These are phyloP conservation scores for Pterocarpus macrocarpus DNA, from an alignment of 306 rosid genomes.

Conservation along the genomic window DNA sequence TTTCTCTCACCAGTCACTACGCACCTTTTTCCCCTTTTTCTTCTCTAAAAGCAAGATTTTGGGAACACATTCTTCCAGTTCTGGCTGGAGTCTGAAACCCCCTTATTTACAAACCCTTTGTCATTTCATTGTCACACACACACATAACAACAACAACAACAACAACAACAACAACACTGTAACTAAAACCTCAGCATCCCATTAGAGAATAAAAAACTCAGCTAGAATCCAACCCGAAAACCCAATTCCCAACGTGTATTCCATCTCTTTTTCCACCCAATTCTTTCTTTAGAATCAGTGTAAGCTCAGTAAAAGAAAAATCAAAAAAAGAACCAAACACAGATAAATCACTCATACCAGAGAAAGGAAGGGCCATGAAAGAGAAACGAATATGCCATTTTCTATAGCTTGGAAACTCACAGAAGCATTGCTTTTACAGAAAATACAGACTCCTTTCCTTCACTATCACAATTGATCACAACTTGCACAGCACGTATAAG, in stretches of 20 bases:
- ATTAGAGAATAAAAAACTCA: constrained; percentile 35
- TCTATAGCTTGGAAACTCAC: constrained; percentile 66
- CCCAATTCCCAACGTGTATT: constrained; percentile 53
- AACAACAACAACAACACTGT: background rate
- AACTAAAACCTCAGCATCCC: constrained; percentile 43
- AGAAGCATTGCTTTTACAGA: constrained; percentile 62
- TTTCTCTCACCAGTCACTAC: constrained; percentile 12
- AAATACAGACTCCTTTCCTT: constrained; percentile 47
- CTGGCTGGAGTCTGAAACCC: constrained; percentile 2
- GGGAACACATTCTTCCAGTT: constrained; percentile 46
- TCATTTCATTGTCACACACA: constrained; percentile 57
- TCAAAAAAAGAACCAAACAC: constrained; percentile 15
- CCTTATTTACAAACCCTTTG: constrained; percentile 37
- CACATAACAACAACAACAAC: background rate
- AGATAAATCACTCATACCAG: background rate
- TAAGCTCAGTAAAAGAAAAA: constrained; percentile 26
- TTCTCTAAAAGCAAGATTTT: constrained; percentile 34
- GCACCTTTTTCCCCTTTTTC: constrained; percentile 16
- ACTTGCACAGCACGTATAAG: constrained; percentile 45
- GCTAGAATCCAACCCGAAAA: constrained; percentile 40
- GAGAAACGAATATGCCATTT: constrained; percentile 58
- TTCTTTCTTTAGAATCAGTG: constrained; percentile 70
- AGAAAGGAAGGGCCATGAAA: constrained; percentile 11
- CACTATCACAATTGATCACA: constrained; percentile 44
- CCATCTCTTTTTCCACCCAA: constrained; percentile 43